These are phyloP conservation scores for Globisporangium lucens DNA, from an alignment of 352 stramenopile genomes.

Conservation along the genomic window DNA sequence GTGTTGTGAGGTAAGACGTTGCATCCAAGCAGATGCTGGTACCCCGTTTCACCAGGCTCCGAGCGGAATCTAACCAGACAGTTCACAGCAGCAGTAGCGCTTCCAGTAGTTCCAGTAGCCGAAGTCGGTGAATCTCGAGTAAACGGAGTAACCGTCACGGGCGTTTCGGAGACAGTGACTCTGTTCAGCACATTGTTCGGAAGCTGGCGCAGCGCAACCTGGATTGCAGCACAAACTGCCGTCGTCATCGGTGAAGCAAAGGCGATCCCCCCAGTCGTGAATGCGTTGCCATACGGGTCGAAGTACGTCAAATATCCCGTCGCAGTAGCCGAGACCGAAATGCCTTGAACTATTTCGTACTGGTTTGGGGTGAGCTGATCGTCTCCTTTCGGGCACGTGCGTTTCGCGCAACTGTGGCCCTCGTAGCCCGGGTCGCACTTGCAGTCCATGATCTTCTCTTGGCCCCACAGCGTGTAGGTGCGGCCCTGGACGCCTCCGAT, in stretches of 20 bases:
- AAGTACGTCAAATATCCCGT: conserved; percentile 55
- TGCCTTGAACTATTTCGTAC: conserved; percentile 52
- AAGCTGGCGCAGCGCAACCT: no score
- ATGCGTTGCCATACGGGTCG: conserved; percentile 72
- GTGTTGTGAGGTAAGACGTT: conserved; percentile 34
- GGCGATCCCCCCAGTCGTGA: conserved; percentile 41
- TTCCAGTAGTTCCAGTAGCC: conserved; percentile 5
- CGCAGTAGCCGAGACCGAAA: conserved; percentile 8
- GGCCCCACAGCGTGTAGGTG: conserved; percentile 65
- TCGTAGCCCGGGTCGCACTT: conserved; percentile 48
- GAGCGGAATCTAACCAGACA: conserved; percentile 50
- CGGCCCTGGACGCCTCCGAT: conserved; percentile 24
- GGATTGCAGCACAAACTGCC: no score
- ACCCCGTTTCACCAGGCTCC: conserved; percentile 50
- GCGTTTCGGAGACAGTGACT: no score
- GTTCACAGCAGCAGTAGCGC: neutral
- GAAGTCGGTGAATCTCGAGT: no score
- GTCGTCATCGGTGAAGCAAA: no score
- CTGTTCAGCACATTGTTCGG: no score
- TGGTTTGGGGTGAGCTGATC: conserved; percentile 61
- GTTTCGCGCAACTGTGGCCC: conserved; percentile 54
- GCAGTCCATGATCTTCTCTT: conserved; percentile 74
- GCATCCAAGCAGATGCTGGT: conserved; percentile 54
- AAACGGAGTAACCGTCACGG: no score
- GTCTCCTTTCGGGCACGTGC: conserved; percentile 84